Conservation (phyloP, 2,329 filamentous ascomycete genomes). For the Eutypella sp. region DNA sequence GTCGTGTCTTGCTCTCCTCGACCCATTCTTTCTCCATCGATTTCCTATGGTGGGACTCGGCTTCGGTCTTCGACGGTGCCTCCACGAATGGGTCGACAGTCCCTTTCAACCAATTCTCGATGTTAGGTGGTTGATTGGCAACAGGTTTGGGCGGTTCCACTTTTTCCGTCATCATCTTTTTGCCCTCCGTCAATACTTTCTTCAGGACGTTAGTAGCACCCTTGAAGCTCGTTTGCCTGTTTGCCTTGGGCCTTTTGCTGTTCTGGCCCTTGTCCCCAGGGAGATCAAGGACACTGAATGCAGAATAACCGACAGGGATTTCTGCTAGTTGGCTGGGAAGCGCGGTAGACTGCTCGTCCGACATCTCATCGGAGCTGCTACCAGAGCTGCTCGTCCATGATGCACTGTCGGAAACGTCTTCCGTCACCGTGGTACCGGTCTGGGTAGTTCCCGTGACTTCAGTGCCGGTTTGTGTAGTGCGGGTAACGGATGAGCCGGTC, state of each 20-base stretch:
- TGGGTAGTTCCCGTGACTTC: constrained; percentile 17
- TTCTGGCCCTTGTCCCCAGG: constrained; percentile 43
- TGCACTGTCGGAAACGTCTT: constrained; percentile 27
- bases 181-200: constrained; percentile 59
- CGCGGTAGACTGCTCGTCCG: constrained; percentile 34
- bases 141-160: constrained; percentile 47
- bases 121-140: constrained; percentile 55
- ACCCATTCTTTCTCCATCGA: constrained; percentile 32
- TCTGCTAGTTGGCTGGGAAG: constrained; percentile 53
- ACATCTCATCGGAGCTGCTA: constrained; percentile 28
- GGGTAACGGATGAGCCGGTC: not conserved
- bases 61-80: constrained; percentile 10
- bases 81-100: constrained; percentile 61
- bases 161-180: constrained; percentile 59
- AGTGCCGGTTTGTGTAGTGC: constrained; percentile 15
- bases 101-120: constrained; percentile 60
- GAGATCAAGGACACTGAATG: constrained; percentile 61
- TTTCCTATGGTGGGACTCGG: constrained; percentile 20
- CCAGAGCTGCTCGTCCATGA: constrained; percentile 30
- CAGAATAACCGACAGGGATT: constrained; percentile 59
- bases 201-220: constrained; percentile 59
- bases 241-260: constrained; percentile 40
- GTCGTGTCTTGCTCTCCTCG: constrained; percentile 25
- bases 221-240: constrained; percentile 54
- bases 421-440: constrained; percentile 24